phyloP scores from a whole-genome alignment of 192 early-diverging fungal genomes.

The Entomortierella beljakovae region DNA sequence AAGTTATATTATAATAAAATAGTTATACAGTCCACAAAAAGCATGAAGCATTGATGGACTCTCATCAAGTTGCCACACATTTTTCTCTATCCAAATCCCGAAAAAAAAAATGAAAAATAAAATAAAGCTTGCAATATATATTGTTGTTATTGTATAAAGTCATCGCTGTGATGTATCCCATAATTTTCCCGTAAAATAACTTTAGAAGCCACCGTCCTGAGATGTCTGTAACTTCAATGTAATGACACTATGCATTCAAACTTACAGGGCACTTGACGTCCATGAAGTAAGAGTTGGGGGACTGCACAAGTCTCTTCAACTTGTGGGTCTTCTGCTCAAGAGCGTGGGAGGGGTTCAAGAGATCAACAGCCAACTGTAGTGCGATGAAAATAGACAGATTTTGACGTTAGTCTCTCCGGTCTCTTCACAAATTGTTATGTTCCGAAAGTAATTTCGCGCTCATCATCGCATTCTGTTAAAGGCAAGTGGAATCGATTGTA shows the following conservation, averaged over 20 bases:
- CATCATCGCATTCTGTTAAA: background rate
- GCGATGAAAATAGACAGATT: background rate
- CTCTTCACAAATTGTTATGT: background rate
- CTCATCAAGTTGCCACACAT: too few species aligned
- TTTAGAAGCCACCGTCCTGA: constrained; percentile 3
- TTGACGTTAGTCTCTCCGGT: constrained; percentile 43
- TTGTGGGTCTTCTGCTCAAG: constrained; percentile 90
- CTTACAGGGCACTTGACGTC: constrained; percentile 91
- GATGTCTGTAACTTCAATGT: background rate
- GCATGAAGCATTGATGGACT: too few species aligned
- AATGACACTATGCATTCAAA: constrained; percentile 7
- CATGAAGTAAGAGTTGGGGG: constrained; percentile 98
- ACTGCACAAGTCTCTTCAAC: constrained; percentile 96
- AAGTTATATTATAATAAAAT: too few species aligned
- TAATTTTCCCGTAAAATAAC: too few species aligned
- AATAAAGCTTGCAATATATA: too few species aligned
- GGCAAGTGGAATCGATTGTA: background rate
- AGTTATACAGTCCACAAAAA: too few species aligned
- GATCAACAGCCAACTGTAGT: constrained; percentile 87
- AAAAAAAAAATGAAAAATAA: too few species aligned
- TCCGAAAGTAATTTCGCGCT: background rate
- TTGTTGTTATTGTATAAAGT: too few species aligned
- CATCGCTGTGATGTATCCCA: too few species aligned
- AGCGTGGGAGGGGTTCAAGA: constrained; percentile 89
- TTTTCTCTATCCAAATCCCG: too few species aligned